Percentiles rank a stretch among this genome's conserved stretches.
Conservation (phyloP, 1,284 basidiomycete genomes). For the Puccinia horiana region DNA sequence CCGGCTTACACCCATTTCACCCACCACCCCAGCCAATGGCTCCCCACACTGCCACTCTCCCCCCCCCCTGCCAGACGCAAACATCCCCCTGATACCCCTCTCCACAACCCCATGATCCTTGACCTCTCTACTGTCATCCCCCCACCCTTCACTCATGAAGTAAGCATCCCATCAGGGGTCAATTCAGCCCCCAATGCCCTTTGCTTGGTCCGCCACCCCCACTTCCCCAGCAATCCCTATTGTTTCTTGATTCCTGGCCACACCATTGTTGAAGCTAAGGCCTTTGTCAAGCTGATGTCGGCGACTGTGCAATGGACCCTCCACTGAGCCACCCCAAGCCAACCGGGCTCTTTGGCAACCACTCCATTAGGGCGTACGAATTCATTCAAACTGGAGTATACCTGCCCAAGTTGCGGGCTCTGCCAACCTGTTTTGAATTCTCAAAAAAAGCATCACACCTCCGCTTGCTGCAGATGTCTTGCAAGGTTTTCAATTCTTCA, state of each 20-base stretch:
- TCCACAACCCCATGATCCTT: too few relatives aligned
- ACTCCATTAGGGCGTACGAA: too few relatives aligned
- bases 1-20: too few relatives aligned
- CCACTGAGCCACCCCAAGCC: not conserved
- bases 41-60: too few relatives aligned
- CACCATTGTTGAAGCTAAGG: not conserved
- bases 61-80: too few relatives aligned
- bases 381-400: conserved; percentile 11
- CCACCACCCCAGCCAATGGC: too few relatives aligned
- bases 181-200: not conserved
- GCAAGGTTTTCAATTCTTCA: not conserved
- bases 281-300: not conserved
- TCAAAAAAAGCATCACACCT: not conserved
- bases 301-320: not conserved
- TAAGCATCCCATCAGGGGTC: not conserved
- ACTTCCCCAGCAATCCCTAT: not conserved
- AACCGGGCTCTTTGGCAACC: not conserved
- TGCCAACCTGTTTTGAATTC: not conserved
- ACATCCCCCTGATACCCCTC: too few relatives aligned
- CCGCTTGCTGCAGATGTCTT: not conserved
- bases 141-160: not conserved
- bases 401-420: not conserved
- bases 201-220: not conserved
- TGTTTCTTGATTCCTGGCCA: not conserved
- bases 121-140: too few relatives aligned